phyloP scores from a whole-genome alignment of 2,329 filamentous ascomycete species.

The Monilinia laxa region DNA sequence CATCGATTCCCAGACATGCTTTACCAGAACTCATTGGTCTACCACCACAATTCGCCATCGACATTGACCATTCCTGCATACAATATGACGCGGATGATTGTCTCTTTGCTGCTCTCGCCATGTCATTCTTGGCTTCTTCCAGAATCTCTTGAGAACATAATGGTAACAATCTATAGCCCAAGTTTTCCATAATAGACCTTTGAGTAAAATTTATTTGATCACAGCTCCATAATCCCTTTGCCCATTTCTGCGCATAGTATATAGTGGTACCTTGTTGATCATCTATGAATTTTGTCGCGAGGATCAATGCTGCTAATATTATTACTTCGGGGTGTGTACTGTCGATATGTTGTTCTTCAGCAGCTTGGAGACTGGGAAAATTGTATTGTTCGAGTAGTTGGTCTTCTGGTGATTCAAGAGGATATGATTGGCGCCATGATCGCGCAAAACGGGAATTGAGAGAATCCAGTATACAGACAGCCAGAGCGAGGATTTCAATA shows the following conservation, averaged over 20 bases:
- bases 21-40: conserved; percentile 12
- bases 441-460: conserved; percentile 62
- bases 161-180: conserved; percentile 62
- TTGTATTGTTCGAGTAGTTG: conserved; percentile 39
- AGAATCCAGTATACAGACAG: conserved; percentile 66
- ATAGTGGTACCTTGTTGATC: conserved; percentile 55
- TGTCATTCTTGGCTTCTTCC: conserved; percentile 60
- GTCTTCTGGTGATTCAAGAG: conserved; percentile 43
- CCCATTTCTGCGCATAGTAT: conserved; percentile 56
- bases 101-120: conserved; percentile 54
- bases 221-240: conserved; percentile 55
- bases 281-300: conserved; percentile 65
- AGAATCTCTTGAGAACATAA: conserved; percentile 58
- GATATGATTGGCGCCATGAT: conserved; percentile 60
- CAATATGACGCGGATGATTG: conserved; percentile 19
- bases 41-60: conserved; percentile 3
- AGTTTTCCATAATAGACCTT: conserved; percentile 61
- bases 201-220: conserved; percentile 65
- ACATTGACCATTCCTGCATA: conserved; percentile 12
- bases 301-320: conserved; percentile 59
- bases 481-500: conserved; percentile 61
- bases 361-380: conserved; percentile 23
- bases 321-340: conserved; percentile 62
- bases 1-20: conserved; percentile 12
- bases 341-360: conserved; percentile 54